Percentiles rank a stretch among this genome's conserved stretches.
Evolutionary conservation across 345 rosid genomes (phyloP).

Genomic region (Odontarrhena argentea): DNA sequence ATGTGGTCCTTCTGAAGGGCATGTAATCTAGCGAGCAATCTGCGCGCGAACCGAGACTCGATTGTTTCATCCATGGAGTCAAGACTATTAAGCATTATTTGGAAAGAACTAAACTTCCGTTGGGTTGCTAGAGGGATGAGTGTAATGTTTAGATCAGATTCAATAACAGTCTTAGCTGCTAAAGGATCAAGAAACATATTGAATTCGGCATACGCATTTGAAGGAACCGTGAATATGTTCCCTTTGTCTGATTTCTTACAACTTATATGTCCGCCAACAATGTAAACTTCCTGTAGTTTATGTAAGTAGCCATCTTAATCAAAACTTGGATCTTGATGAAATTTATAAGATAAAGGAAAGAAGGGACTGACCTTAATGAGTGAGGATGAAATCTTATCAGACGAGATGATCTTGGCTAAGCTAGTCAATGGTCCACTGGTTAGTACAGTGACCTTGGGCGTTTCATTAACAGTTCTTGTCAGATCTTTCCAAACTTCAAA

Average conservation of each 20-base stretch:
- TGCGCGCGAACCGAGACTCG: slow-evolving; percentile 54
- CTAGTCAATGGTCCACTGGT: slow-evolving; percentile 85
- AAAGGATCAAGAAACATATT: slow-evolving; percentile 88
- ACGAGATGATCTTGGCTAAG: slow-evolving; percentile 62
- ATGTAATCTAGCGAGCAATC: slow-evolving; percentile 57
- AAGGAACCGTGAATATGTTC: slow-evolving; percentile 54
- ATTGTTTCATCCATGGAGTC: slow-evolving; percentile 46
- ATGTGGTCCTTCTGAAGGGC: slow-evolving; percentile 49
- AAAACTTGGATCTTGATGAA: background rate
- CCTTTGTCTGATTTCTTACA: slow-evolving; percentile 48
- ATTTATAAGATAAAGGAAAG: background rate
- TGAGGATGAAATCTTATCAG: slow-evolving; percentile 44
- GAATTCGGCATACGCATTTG: slow-evolving; percentile 63
- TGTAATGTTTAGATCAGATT: slow-evolving; percentile 62
- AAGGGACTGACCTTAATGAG: slow-evolving; percentile 57
- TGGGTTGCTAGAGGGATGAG: slow-evolving; percentile 72
- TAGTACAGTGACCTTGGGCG: slow-evolving; percentile 65
- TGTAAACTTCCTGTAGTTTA: slow-evolving; percentile 59
- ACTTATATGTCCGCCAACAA: slow-evolving; percentile 84
- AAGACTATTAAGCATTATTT: slow-evolving; percentile 41
- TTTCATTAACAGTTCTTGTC: slow-evolving; percentile 42
- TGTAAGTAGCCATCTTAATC: background rate
- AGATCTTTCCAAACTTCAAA: slow-evolving; percentile 68
- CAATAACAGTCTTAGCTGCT: slow-evolving; percentile 72
- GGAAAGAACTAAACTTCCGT: slow-evolving; percentile 52